Percentiles rank a stretch among this genome's conserved stretches.
phyloP scores from a whole-genome alignment of 495 filamentous ascomycete species.

The Neurospora tetrasperma region DNA sequence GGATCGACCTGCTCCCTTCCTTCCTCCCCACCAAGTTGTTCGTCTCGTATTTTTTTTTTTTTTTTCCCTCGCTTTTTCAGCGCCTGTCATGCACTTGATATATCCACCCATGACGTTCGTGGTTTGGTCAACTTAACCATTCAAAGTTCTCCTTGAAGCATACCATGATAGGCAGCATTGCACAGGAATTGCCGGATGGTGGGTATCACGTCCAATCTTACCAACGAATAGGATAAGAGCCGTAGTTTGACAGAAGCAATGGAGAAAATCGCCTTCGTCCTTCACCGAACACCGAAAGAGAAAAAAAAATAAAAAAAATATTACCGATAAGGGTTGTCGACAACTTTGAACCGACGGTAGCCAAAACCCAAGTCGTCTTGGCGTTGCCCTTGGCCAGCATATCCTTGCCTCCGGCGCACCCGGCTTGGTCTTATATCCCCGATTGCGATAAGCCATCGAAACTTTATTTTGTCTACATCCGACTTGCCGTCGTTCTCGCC shows the following conservation, averaged over 20 bases:
- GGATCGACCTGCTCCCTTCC: neutral
- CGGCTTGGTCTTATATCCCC: neutral
- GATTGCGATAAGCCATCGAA: neutral
- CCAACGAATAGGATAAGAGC: neutral
- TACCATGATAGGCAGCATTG: neutral
- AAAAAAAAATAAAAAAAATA: neutral
- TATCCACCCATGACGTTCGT: neutral
- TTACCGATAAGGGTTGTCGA: neutral
- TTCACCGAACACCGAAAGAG: neutral
- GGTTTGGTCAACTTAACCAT: neutral
- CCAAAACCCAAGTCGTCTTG: neutral
- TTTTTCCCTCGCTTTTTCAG: neutral
- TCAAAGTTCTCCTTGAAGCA: neutral
- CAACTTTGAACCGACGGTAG: neutral
- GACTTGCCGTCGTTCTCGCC: neutral
- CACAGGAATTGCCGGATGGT: neutral
- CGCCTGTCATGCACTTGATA: neutral
- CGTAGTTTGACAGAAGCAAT: neutral
- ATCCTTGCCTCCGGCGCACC: neutral
- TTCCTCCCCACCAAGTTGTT: neutral
- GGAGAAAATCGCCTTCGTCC: neutral
- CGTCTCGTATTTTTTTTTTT: neutral
- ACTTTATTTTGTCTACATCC: conserved; percentile 1
- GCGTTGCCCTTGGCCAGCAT: neutral
- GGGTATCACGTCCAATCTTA: neutral